Conservation (phyloP, 306 rosid genomes). For the Sesbania bispinosa region DNA sequence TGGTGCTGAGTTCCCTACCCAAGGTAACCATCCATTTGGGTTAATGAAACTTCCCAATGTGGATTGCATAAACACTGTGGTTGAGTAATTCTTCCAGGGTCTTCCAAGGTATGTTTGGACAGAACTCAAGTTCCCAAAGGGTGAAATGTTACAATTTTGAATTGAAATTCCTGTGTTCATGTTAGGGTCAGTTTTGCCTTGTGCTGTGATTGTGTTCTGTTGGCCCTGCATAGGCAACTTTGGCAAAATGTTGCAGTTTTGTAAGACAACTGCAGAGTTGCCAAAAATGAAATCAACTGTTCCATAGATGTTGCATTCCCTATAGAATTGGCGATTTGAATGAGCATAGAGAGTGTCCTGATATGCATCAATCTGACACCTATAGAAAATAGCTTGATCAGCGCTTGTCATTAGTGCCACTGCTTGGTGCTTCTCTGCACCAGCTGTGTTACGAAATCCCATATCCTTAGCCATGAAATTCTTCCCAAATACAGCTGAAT, state of each 20-base stretch:
- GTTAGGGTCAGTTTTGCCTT: slow-evolving; percentile 72
- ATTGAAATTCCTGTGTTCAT: slow-evolving; percentile 71
- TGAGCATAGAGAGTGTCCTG: slow-evolving; percentile 72
- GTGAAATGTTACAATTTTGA: slow-evolving; percentile 49
- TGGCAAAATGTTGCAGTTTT: slow-evolving; percentile 55
- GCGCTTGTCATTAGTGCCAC: slow-evolving; percentile 67
- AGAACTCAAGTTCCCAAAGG: slow-evolving; percentile 46
- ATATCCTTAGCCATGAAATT: slow-evolving; percentile 63
- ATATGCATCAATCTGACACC: slow-evolving; percentile 55
- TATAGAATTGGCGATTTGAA: slow-evolving; percentile 62
- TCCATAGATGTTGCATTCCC: slow-evolving; percentile 63
- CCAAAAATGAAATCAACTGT: slow-evolving; percentile 87
- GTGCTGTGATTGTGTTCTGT: slow-evolving; percentile 74
- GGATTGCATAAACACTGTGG: slow-evolving; percentile 53
- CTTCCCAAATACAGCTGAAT: slow-evolving; percentile 30
- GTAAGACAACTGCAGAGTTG: slow-evolving; percentile 60
- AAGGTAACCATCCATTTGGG: slow-evolving; percentile 83
- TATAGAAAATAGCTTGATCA: slow-evolving; percentile 59
- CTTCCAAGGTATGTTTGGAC: slow-evolving; percentile 73
- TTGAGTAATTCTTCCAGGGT: slow-evolving; percentile 87
- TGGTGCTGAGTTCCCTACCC: slow-evolving; percentile 74
- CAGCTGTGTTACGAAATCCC: slow-evolving; percentile 67
- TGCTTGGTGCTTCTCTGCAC: slow-evolving; percentile 73
- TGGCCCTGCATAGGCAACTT: slow-evolving; percentile 54
- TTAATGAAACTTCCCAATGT: slow-evolving; percentile 39